Evolutionary conservation across 768 basidiomycete species (phyloP).

Genomic region (Leucocoprinus sp.): DNA sequence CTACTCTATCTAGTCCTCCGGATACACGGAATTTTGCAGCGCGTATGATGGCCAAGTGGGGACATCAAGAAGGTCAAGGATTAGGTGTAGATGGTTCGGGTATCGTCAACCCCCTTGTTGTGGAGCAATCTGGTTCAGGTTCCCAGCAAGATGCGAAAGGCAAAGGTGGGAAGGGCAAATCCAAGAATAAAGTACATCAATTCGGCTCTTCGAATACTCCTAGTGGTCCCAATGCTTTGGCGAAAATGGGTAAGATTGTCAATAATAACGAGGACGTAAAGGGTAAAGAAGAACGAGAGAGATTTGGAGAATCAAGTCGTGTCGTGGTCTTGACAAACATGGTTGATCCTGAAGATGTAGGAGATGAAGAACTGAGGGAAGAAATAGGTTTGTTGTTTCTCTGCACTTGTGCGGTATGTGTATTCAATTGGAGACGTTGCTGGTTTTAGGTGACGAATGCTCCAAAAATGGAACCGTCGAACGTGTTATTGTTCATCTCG

Average conservation of each 20-base stretch:
- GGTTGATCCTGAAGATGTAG: slow-evolving; percentile 75
- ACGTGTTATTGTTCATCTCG: slow-evolving; percentile 75
- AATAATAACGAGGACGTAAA: slow-evolving; percentile 84
- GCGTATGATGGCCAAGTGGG: slow-evolving; percentile 93
- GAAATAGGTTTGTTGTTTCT: slow-evolving; percentile 65
- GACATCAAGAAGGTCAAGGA: slow-evolving; percentile 90
- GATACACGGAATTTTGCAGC: slow-evolving; percentile 75
- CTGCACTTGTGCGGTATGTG: neutral
- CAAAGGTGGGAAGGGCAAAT: slow-evolving; percentile 21
- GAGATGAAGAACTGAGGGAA: slow-evolving; percentile 75
- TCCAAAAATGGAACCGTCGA: slow-evolving; percentile 89
- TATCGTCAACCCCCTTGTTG: slow-evolving; percentile 81
- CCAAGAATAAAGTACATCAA: slow-evolving; percentile 28
- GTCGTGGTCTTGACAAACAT: slow-evolving; percentile 87
- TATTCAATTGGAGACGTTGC: neutral
- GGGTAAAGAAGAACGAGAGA: slow-evolving; percentile 64
- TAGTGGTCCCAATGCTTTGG: slow-evolving; percentile 31
- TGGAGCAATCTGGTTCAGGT: slow-evolving; percentile 49
- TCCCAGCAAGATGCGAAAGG: slow-evolving; percentile 20
- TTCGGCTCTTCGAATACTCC: slow-evolving; percentile 24
- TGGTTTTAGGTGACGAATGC: slow-evolving; percentile 73
- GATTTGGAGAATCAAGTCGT: slow-evolving; percentile 86
- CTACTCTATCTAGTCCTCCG: slow-evolving; percentile 23
- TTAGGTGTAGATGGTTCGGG: slow-evolving; percentile 79
- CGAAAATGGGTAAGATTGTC: slow-evolving; percentile 80